Evolutionary conservation across 805 yeast genomes (phyloP), one percentile per base, ranked within the genome.

Genomic region (Clavispora carvajalis): DNA sequence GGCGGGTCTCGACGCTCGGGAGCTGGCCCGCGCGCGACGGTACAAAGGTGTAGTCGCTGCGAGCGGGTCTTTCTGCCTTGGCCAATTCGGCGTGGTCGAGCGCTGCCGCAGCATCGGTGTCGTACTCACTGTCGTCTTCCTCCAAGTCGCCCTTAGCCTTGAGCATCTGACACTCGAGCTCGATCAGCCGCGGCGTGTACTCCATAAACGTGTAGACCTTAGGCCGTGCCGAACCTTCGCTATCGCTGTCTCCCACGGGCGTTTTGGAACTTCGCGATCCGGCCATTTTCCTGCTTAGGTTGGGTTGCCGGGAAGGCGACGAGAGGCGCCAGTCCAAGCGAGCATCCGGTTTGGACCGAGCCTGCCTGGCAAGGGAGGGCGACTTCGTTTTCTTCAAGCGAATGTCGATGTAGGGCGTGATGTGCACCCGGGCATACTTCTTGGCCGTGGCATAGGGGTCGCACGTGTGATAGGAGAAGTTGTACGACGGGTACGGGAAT

Each of bases 401-500:
- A 11, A 69, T 63, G 36, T 67, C 72, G 16, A 60, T 52, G 48
- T 68, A 68, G 1, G 72, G 67, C 15, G 43, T 53, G 36, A 69
- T 60, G 6, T 55, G 39, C 6, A 69, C 47, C 18, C 43, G 47
- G 6, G 51, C 36, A 34, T 57, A 53, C 43, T 67, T 67, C 17
- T 46, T 51, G 15, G 52, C 51, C 9, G 54, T 53, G 6, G 57
- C 48, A 15, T 52, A 50, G 3, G 62, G 55, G 31, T 61, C 58
- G 31, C 63, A 51, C 4, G 66, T 51, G 45, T 69, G 74, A 49
- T 65, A 68, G 6, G 73, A 67, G 48, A 59, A 69, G 40, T 69
- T 69, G 52, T 69, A 69, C 43, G 67, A 69, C 25, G 74, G 73
- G 42, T 62, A 69, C 6, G 74, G 74, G 43, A 64, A 67, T 18